Percentiles rank a stretch among this genome's conserved stretches.
Conservation (phyloP, 768 basidiomycete genomes). For the Phylloporus arenicola region DNA sequence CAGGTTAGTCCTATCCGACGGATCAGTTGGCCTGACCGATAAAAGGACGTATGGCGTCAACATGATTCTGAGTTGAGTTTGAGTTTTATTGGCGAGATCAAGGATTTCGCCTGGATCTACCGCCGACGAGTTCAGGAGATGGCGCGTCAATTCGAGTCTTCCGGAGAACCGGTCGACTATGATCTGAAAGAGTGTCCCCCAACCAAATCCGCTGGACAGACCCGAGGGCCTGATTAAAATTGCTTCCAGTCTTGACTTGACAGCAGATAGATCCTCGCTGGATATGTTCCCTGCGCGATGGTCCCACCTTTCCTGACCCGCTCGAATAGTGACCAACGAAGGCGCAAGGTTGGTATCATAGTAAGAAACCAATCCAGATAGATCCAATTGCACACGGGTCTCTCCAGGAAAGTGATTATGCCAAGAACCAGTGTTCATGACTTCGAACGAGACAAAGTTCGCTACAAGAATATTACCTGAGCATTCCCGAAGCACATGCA, state of each 20-base stretch:
- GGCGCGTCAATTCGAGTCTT: constrained; percentile 19
- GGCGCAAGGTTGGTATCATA: background rate
- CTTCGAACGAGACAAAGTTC: constrained; percentile 1
- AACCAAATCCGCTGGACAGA: constrained; percentile 34
- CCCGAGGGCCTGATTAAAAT: background rate
- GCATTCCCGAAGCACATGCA: background rate
- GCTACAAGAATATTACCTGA: background rate
- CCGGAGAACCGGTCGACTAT: constrained; percentile 31
- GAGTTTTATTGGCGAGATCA: background rate
- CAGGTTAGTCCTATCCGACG: background rate
- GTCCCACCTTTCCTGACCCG: background rate
- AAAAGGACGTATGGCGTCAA: constrained; percentile 18
- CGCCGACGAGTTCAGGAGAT: constrained; percentile 29
- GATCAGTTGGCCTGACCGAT: background rate
- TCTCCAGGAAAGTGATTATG: constrained; percentile 20
- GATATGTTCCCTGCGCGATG: constrained; percentile 1
- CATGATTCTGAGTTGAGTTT: constrained; percentile 17
- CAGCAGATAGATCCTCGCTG: background rate
- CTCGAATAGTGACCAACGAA: background rate
- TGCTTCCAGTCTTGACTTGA: constrained; percentile 1
- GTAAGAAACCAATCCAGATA: background rate
- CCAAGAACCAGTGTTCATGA: constrained; percentile 13
- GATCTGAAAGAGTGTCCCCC: constrained; percentile 34
- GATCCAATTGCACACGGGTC: constrained; percentile 18
- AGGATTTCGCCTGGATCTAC: constrained; percentile 7